phyloP scores from a whole-genome alignment of 2,329 filamentous ascomycete genomes.

The Fonsecaea monophora region DNA sequence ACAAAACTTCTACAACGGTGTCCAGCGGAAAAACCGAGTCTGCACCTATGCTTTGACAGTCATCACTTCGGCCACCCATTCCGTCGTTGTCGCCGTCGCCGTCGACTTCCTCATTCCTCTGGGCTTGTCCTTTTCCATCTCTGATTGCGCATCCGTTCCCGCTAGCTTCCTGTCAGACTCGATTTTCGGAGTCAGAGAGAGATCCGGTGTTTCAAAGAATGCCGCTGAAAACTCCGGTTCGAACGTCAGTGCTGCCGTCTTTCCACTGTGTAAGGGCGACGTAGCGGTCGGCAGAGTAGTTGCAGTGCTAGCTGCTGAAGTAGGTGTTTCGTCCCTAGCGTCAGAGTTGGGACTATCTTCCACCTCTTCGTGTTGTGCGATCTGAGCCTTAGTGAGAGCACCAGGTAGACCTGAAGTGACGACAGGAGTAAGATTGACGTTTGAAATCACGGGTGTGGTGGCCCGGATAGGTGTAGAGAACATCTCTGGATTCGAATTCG shows the following conservation, averaged over 20 bases:
- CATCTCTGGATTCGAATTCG: slow-evolving; percentile 8
- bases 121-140: not conserved
- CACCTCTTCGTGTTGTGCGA: not conserved
- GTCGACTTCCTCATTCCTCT: slow-evolving; percentile 13
- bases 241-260: not conserved
- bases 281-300: not conserved
- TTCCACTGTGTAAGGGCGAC: not conserved
- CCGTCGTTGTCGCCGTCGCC: not conserved
- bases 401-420: not conserved
- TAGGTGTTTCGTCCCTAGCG: not conserved
- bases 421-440: not conserved
- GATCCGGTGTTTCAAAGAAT: slow-evolving; percentile 1
- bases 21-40: not conserved
- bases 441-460: slow-evolving; percentile 13
- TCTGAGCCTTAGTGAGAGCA: not conserved
- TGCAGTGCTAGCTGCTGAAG: not conserved
- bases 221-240: not conserved
- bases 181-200: not conserved
- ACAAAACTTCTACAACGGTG: not conserved
- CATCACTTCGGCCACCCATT: slow-evolving; percentile 26
- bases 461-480: slow-evolving; percentile 23
- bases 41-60: slow-evolving; percentile 4
- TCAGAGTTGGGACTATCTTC: not conserved
- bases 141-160: not conserved
- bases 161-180: not conserved